Base-by-base conservation (phyloP, 2,329 filamentous ascomycete genomes). In the Phialophora expanda region DNA sequence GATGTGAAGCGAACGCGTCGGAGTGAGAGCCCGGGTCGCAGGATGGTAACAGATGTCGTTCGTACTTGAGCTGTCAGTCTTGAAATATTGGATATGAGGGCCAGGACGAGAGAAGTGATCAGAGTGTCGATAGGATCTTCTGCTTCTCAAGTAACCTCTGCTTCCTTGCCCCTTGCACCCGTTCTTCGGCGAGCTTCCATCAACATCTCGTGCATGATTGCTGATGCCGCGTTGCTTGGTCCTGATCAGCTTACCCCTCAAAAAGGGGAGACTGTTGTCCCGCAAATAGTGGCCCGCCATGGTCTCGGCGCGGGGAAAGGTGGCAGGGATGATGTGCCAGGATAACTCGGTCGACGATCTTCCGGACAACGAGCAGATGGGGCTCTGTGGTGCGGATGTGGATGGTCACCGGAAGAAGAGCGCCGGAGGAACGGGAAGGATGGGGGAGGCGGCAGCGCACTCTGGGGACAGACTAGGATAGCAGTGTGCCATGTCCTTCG, bases 141-240 rank as follows among this genome's bases (percentile, higher is more conserved):
- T 24, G 11, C 9, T n/a, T 22, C 46, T 20, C 46, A 50, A 50
- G 46, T 46, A 30, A 30, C n/a, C 7, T 50, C 41, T 20, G n/a
- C 17, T 50, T 44, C 41, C 34, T 54, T 30, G 20, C 48, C 32
- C 34, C n/a, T 46, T 53, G 6, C 55, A 50, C 55, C 55, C 55
- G 59, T 55, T 55, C 64, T 66, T 66, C 59, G 59, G 64, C 50
- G 32, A 54, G 46, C 48, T 66, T 66, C 64, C 64, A 62, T 55
- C 46, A 32, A 14, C 60, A 56, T 64, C 62, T 64, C 34, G 55
- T 48, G 48, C 41, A 59, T 54, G 55, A 34, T 22, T 53, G 55
- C 28, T 22, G 46, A 24, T 54, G 38, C 28, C 32, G 38, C 38
- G 14, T n/a, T 14, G 48, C 48, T 9, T 56, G 54, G 26, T 11